Conservation (phyloP, 2,329 filamentous ascomycete genomes). For the Cladophialophora carrionii region DNA sequence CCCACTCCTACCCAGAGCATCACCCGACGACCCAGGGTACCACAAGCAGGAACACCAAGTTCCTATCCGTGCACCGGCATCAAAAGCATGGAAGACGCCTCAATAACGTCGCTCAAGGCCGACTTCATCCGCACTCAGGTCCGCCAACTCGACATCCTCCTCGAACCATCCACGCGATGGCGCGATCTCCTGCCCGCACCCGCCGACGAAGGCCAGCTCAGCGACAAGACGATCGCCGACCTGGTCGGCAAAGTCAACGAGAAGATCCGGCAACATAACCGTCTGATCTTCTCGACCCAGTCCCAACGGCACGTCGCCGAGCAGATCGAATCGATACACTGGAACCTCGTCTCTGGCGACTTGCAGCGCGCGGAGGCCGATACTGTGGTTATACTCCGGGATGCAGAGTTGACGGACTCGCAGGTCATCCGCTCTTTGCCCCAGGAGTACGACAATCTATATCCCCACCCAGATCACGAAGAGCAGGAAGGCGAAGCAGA, state of each 20-base stretch:
- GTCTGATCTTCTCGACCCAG: conserved; percentile 57
- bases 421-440: conserved; percentile 20
- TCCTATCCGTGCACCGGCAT: background rate
- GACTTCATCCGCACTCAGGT: conserved; percentile 57
- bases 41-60: no score
- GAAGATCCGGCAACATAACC: conserved; percentile 57
- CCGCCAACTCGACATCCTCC: conserved; percentile 55
- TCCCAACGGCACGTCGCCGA: conserved; percentile 60
- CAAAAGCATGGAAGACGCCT: conserved; percentile 40
- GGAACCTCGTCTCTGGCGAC: conserved; percentile 52
- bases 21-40: background rate
- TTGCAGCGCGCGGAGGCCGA: conserved; percentile 22
- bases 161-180: conserved; percentile 54
- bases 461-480: conserved; percentile 16
- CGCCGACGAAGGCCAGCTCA: conserved; percentile 50
- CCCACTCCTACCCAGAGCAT: no score
- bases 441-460: conserved; percentile 23
- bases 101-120: conserved; percentile 56
- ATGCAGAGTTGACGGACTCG: conserved; percentile 26
- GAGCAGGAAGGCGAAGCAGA: background rate
- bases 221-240: conserved; percentile 55
- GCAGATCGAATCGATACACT: conserved; percentile 60
- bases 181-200: conserved; percentile 49
- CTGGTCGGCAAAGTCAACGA: conserved; percentile 59
- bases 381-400: conserved; percentile 18